Conservation (phyloP, 495 filamentous ascomycete species). For the Aspergillus sclerotioniger region DNA sequence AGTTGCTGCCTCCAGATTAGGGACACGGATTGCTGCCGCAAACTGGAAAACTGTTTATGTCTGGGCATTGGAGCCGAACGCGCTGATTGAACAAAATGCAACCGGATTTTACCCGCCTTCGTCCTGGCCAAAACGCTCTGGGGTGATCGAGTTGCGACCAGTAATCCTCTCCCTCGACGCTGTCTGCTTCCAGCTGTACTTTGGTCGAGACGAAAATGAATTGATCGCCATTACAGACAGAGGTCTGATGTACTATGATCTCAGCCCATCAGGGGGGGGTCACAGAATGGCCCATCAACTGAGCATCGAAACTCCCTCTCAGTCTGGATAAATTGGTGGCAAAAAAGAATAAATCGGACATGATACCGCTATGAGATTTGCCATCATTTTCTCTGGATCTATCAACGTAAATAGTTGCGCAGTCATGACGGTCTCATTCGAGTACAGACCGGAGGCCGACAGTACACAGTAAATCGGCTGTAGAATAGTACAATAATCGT, state of each 20-base stretch:
- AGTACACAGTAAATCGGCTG: too few species aligned
- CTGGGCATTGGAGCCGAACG: slow-evolving; percentile 43
- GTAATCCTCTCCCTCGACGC: slow-evolving; percentile 36
- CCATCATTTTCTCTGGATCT: too few species aligned
- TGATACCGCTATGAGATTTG: not conserved
- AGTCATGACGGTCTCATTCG: too few species aligned
- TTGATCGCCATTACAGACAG: slow-evolving; percentile 47
- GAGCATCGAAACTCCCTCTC: not conserved
- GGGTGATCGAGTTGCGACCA: slow-evolving; percentile 32
- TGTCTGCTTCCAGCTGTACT: slow-evolving; percentile 41
- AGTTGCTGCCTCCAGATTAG: slow-evolving; percentile 38
- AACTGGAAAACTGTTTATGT: slow-evolving; percentile 47
- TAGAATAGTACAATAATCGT: too few species aligned
- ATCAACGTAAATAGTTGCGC: too few species aligned
- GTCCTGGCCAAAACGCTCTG: slow-evolving; percentile 21
- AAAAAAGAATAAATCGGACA: not conserved
- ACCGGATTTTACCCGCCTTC: slow-evolving; percentile 32
- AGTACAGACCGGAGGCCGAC: too few species aligned
- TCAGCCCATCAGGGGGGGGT: slow-evolving; percentile 23
- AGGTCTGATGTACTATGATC: slow-evolving; percentile 42
- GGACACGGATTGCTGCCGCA: slow-evolving; percentile 43
- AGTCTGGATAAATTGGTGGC: not conserved
- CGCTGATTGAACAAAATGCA: slow-evolving; percentile 29
- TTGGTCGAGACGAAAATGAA: slow-evolving; percentile 38
- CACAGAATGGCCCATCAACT: slow-evolving; percentile 10